Evolutionary conservation across 2,329 filamentous ascomycete genomes (phyloP).

Genomic region (Fulvia fulva): DNA sequence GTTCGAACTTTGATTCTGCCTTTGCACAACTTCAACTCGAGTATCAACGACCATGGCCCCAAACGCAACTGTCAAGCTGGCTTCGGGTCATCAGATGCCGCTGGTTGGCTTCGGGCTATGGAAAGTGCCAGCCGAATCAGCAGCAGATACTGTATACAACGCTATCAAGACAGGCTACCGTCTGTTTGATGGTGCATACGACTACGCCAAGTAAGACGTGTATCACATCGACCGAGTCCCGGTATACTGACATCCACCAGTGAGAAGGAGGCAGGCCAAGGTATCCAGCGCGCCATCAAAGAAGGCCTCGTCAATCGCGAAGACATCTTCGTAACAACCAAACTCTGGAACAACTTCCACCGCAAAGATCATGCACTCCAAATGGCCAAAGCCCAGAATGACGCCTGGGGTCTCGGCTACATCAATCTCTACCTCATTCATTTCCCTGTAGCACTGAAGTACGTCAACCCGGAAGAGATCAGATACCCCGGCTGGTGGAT

Average conservation of each 20-base stretch:
- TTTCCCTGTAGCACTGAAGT: slow-evolving; percentile 38
- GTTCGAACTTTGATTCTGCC: background rate
- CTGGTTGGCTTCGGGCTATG: slow-evolving; percentile 71
- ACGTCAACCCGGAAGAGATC: slow-evolving; percentile 13
- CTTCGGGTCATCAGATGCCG: slow-evolving; percentile 52
- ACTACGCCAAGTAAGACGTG: slow-evolving; percentile 51
- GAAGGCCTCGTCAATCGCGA: slow-evolving; percentile 72
- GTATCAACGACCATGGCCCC: background rate
- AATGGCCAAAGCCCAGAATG: slow-evolving; percentile 67
- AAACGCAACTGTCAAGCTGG: slow-evolving; percentile 14
- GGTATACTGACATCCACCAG: slow-evolving; percentile 44
- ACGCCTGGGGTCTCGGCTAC: slow-evolving; percentile 76
- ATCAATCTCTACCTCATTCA: slow-evolving; percentile 63
- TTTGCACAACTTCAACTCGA: background rate
- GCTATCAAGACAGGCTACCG: slow-evolving; percentile 54
- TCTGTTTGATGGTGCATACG: slow-evolving; percentile 53
- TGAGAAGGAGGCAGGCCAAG: slow-evolving; percentile 63
- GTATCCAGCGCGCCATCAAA: slow-evolving; percentile 61
- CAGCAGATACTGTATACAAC: slow-evolving; percentile 70
- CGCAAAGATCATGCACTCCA: slow-evolving; percentile 67
- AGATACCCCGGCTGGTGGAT: slow-evolving; percentile 14
- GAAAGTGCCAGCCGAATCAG: slow-evolving; percentile 69
- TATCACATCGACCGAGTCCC: no score
- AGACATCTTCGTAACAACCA: slow-evolving; percentile 85
- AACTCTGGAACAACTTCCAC: slow-evolving; percentile 84